phyloP scores from a whole-genome alignment of 306 rosid genomes.

The Delonix regia region DNA sequence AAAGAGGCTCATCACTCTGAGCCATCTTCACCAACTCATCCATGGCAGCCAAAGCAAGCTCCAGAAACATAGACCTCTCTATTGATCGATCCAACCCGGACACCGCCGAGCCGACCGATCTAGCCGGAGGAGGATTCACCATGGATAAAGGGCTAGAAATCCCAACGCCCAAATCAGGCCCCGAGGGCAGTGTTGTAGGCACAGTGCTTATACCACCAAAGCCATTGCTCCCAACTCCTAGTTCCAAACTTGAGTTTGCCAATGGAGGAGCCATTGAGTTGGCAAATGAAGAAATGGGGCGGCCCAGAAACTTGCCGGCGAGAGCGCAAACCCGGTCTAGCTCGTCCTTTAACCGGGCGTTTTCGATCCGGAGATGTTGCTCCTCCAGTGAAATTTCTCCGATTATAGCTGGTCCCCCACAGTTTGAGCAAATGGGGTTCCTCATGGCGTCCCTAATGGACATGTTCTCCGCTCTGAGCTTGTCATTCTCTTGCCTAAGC shows the following conservation, averaged over 20 bases:
- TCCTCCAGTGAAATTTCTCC: conserved; percentile 89
- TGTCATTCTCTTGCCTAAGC: conserved; percentile 94
- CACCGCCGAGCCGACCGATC: conserved; percentile 32
- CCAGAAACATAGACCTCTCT: conserved; percentile 84
- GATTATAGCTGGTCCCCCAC: conserved; percentile 83
- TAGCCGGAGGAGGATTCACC: conserved; percentile 38
- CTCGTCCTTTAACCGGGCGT: conserved; percentile 85
- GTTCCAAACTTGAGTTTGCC: conserved; percentile 81
- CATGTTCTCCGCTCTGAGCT: conserved; percentile 92
- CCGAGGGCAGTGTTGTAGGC: conserved; percentile 61
- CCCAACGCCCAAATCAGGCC: conserved; percentile 66
- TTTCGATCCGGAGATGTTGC: conserved; percentile 88
- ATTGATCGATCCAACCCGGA: conserved; percentile 56
- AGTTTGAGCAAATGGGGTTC: conserved; percentile 88
- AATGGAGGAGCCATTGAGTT: conserved; percentile 56
- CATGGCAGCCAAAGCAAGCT: conserved; percentile 94
- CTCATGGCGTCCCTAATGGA: conserved; percentile 93
- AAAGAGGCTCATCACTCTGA: conserved; percentile 75
- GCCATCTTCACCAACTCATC: conserved; percentile 92
- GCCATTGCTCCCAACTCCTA: conserved; percentile 88
- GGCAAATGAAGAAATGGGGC: conserved; percentile 62
- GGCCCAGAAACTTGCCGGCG: conserved; percentile 84
- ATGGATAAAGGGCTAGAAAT: conserved; percentile 48
- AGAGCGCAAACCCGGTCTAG: conserved; percentile 84
- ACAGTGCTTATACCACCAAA: conserved; percentile 62